Base-by-base conservation (phyloP, 73 alveolate species). In the Breviolum minutum region DNA sequence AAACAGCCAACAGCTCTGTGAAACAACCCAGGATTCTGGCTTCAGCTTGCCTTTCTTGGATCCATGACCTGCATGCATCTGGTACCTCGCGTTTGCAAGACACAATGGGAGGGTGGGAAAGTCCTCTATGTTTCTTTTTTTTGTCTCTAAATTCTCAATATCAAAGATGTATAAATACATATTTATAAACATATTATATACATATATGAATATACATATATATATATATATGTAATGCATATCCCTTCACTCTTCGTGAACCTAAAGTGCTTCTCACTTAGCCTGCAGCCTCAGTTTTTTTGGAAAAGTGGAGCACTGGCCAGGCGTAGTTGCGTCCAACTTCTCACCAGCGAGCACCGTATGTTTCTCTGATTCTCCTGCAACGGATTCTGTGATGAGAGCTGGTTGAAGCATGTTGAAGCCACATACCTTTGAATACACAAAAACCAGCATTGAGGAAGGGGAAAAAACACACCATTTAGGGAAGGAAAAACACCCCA, bases 321-420 rank as follows among this genome's bases (percentile, higher is more conserved):
- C 71, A 17, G 92, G 73, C 8, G 92, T 26, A 7, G 61, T 74
- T 3, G 71, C 7, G 27, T 61, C 64, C 73, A 83, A 71, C 66
- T 22, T 20, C 62, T 83, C 92, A 26, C 76, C 92, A 19, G 92
- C 71, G 54, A 83, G 61, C 92, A 83, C 92, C 60, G 92, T 24
- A 74, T 83, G 71, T 60, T 83, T 60, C 76, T 83, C 92, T 8
- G 92, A 54, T 8, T 83, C 92, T 83, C 92, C 92, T 83, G 48
- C 63, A n/a, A 2, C 64, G 64, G 82, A 11, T 24, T 16, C 26
- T 60, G 30, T 0, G 29, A n/a, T 8, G 82, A 8, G 40, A 73
- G 12, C 26, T 22, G 24, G 54, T 5, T 54, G 7, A 40, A 8
- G 6, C 26, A 22, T 71, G 5, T 7, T 20, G 13, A 71, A 71